Evolutionary conservation across 2,329 filamentous ascomycete genomes (phyloP), one percentile per base, ranked within the genome.

Genomic region (Fusarium hostae): DNA sequence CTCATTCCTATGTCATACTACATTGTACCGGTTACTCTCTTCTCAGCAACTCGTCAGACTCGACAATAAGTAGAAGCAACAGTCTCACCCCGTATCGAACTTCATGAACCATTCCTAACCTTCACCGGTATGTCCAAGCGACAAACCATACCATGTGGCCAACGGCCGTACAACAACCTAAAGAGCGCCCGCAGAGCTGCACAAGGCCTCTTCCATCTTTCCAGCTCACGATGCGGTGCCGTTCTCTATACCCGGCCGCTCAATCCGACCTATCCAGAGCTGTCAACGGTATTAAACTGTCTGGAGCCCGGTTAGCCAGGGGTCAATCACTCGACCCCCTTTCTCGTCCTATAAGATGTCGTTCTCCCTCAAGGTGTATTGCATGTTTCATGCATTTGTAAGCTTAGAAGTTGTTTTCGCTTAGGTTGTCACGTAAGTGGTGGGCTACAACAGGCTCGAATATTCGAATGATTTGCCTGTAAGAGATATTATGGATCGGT

Each of bases 141-240:
- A 59, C 52, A 60, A 24, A 22, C 24, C 56, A 57, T 34, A 22
- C 22, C 54, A 50, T 56, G 43, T 44, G 39, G 26, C 44, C 63
- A 52, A 68, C 65, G 65, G 44, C 44, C 58, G 45, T 68, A 52
- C 30, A 56, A 37, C 20, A 56, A 35, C 40, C 40, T 40, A 44
- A 48, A 67, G 24, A 68, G 44, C 65, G 65, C 65, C 65, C 65
- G 65, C 65, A 68, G 39, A 63, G 50, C 64, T 68, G 65, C 65
- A 68, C 65, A 68, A 39, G 28, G 44, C 64, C 65, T 68, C 10
- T 68, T 63, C 44, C 57, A 68, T 63, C 57, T 34, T 51, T 48
- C 30, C 28, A 64, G 59, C 69, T 39, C 45, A 48, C 50, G 55
- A 48, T 56, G 52, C 30, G 16, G 11, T 47, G 32, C 32, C 35